A percentile compares a stretch with the other conserved stretches of the same genome.
phyloP scores from a whole-genome alignment of 192 early-diverging fungal genomes.

The Umbelopsis isabellina region DNA sequence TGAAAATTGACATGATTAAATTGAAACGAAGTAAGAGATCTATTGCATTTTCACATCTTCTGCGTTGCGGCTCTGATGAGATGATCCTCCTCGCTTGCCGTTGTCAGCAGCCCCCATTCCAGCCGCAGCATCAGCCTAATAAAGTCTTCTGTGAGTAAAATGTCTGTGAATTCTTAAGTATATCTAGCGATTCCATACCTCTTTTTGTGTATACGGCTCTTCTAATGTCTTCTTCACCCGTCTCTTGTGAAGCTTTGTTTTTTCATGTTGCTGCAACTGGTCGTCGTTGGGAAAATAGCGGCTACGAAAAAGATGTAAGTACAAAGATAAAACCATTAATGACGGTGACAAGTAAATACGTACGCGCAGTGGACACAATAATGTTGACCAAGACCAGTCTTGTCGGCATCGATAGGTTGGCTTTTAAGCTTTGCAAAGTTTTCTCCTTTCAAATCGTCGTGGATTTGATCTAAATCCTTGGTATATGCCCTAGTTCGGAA shows the following conservation, averaged over 20 bases:
- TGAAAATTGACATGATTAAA: background rate
- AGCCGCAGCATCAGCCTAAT: conserved; percentile 41
- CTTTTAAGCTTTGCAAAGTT: conserved; percentile 65
- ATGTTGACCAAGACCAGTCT: conserved; percentile 90
- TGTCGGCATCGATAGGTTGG: conserved; percentile 73
- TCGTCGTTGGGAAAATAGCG: conserved; percentile 73
- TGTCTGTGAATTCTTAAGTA: background rate
- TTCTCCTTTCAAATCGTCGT: conserved; percentile 82
- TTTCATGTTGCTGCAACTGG: conserved; percentile 67
- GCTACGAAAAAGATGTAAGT: conserved; percentile 41
- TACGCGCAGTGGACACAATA: conserved; percentile 86
- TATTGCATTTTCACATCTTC: conserved; percentile 31
- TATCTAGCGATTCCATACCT: conserved; percentile 50
- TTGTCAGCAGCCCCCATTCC: conserved; percentile 39
- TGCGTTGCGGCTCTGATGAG: background rate
- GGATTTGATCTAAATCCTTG: conserved; percentile 96
- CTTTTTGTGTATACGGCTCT: conserved; percentile 88
- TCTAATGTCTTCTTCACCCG: conserved; percentile 85
- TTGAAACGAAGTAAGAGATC: background rate
- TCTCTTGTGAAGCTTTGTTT: conserved; percentile 84
- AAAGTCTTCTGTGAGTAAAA: background rate
- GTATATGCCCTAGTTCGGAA: conserved; percentile 83
- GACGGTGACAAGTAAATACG: conserved; percentile 24
- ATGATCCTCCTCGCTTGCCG: conserved; percentile 38
- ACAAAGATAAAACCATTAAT: background rate